Evolutionary conservation across 2,329 filamentous ascomycete genomes (phyloP).

Genomic region (Calonectria ilicicola): DNA sequence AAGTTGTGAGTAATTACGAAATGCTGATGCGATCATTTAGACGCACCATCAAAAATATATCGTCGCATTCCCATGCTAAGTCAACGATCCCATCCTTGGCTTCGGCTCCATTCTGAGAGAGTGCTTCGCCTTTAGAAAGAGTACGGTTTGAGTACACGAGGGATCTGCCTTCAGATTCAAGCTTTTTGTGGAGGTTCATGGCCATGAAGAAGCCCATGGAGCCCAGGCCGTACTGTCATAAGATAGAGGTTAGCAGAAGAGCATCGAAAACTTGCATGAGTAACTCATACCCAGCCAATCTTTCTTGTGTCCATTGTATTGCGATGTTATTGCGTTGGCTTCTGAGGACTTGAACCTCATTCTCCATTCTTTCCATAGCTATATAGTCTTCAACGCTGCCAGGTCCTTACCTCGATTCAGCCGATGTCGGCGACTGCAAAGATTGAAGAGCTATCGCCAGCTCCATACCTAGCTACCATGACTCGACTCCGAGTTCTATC

Average conservation of each 20-base stretch:
- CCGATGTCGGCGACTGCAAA: not conserved
- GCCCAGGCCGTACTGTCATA: not conserved
- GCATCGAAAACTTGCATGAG: no score
- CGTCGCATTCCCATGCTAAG: not conserved
- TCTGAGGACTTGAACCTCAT: not conserved
- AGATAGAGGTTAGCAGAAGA: not conserved
- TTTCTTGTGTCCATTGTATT: not conserved
- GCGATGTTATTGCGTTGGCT: no score
- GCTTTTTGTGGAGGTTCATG: not conserved
- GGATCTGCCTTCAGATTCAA: not conserved
- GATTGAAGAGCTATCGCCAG: not conserved
- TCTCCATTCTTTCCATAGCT: not conserved
- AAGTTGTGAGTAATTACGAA: not conserved
- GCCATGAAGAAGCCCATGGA: slow-evolving; percentile 6
- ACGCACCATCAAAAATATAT: not conserved
- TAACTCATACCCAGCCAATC: not conserved
- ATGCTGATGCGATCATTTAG: no score
- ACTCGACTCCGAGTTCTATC: not conserved
- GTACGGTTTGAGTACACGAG: not conserved
- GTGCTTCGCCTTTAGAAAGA: not conserved
- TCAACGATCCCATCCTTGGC: not conserved
- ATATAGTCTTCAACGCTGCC: not conserved
- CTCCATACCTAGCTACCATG: not conserved
- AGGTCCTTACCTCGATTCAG: not conserved
- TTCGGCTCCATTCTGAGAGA: not conserved